Evolutionary conservation across 257 asterid genomes (phyloP), one percentile per base, ranked within the genome.

Genomic region (Craterostigma plantagineum): DNA sequence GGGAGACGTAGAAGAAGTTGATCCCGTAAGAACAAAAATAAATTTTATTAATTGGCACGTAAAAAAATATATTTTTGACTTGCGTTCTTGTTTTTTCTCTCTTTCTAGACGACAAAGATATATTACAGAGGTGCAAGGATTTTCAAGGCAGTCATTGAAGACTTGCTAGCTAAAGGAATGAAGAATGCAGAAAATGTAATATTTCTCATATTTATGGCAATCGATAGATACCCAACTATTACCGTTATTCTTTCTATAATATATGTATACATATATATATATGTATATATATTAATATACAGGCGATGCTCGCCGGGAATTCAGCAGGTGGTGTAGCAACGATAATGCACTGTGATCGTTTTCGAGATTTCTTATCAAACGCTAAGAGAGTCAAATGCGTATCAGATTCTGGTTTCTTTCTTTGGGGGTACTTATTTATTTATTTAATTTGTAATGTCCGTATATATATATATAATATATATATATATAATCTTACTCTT

Each of bases 141-240:
- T 8, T 40, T 11, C 45, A 40, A 12, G 16, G 14, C 45, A 1
- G 15, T 40, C 10, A n/a, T 40, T 14, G 45, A 40, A 16, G 45
- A 40, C 16, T 9, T 40, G 14, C 16, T 40, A 16, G 45, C 45
- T 9, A 40, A 40, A 40, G 45, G 45, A 40, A 40, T 40, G 45
- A 40, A 40, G 8, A 2, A 40, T 40, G 45, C 45, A 3, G 16
- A 40, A 40, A 40, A 40, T 40, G 45, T 40, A 40, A 14, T 1
- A 9, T 7, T 8, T 7, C n/a, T 40, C 17, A 1, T 1, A 11
- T 7, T 11, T 8, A 11, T 8, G 3, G 13, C 16, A 7, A 3
- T 40, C 16, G 16, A 8, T 40, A 14, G 13, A 38, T 11, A 40
- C 16, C 13, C 2, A 11, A 7, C 5, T 38, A 40, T 40, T 8